Percentiles rank a stretch among this genome's conserved stretches.
Conservation (phyloP, 164 flowering plant species). For the Umbilicus rupestris region DNA sequence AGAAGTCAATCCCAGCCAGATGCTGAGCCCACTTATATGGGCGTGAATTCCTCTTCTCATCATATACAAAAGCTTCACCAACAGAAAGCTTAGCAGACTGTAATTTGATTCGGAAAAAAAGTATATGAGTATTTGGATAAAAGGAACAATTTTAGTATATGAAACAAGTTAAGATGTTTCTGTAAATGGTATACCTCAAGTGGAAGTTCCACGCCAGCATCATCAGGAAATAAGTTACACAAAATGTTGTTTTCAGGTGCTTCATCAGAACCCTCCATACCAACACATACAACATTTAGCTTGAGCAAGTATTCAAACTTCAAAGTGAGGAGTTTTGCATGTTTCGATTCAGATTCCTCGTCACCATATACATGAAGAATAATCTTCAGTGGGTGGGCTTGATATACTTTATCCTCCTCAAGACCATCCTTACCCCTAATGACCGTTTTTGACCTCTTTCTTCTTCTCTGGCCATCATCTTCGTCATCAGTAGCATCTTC, state of each 20-base stretch:
- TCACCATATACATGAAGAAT: conserved; percentile 70
- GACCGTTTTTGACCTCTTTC: conserved; percentile 78
- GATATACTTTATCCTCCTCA: conserved; percentile 60
- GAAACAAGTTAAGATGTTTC: neutral
- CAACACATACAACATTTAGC: conserved; percentile 83
- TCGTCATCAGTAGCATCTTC: conserved; percentile 84
- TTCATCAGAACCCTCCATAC: conserved; percentile 64
- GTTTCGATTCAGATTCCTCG: conserved; percentile 39
- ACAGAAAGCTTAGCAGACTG: conserved; percentile 78
- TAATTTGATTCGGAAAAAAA: conserved; percentile 13
- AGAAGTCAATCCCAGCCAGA: conserved; percentile 86
- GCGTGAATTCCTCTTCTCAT: conserved; percentile 55
- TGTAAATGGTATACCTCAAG: conserved; percentile 54
- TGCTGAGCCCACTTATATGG: conserved; percentile 99
- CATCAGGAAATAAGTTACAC: conserved; percentile 91
- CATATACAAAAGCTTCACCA: conserved; percentile 45
- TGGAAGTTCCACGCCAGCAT: conserved; percentile 87
- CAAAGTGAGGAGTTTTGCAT: conserved; percentile 49
- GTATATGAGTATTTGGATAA: neutral
- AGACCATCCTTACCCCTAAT: conserved; percentile 40
- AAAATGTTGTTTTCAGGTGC: conserved; percentile 50
- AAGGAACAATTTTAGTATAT: neutral
- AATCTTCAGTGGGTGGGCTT: conserved; percentile 73
- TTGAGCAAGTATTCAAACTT: conserved; percentile 78
- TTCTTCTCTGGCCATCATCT: conserved; percentile 92